These are phyloP conservation scores for Ganoderma lucidum DNA, from an alignment of 1,284 basidiomycete species.

Conservation along the genomic window DNA sequence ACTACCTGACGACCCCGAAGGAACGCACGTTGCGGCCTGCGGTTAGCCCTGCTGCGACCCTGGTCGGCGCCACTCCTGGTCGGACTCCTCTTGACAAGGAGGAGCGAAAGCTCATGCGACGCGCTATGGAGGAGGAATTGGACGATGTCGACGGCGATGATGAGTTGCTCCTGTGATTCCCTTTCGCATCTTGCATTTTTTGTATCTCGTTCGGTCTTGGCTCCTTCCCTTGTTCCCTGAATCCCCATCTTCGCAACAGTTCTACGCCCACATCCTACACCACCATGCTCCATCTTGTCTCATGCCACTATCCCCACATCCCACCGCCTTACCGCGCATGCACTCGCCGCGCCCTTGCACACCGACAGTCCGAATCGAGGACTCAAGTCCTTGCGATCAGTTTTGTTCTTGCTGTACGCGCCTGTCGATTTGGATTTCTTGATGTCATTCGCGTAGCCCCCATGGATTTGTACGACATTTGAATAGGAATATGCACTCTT, in stretches of 20 bases:
- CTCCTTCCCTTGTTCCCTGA: conserved; percentile 1
- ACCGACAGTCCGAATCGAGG: not conserved
- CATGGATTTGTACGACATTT: conserved; percentile 24
- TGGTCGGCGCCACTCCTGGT: conserved; percentile 24
- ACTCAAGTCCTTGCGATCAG: not conserved
- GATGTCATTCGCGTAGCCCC: conserved; percentile 9
- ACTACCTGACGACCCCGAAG: conserved; percentile 28
- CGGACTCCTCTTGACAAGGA: conserved; percentile 29
- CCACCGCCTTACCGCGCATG: not conserved
- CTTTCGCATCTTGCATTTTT: not conserved
- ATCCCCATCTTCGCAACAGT: not conserved
- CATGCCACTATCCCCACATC: conserved; percentile 3
- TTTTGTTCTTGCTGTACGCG: conserved; percentile 4
- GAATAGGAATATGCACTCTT: conserved; percentile 25
- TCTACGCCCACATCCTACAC: not conserved
- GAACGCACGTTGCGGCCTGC: conserved; percentile 12
- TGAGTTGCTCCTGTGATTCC: conserved; percentile 17
- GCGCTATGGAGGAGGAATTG: conserved; percentile 32
- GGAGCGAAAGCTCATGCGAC: conserved; percentile 30
- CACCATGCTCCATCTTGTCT: conserved; percentile 11
- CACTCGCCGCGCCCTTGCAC: conserved; percentile 1
- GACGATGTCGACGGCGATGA: conserved; percentile 30
- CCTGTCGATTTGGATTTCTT: conserved; percentile 14
- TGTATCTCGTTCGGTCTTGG: conserved; percentile 12
- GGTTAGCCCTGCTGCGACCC: conserved; percentile 16